These are phyloP conservation scores for Penicillium flavigenum DNA, from an alignment of 495 filamentous ascomycete species.

Conservation along the genomic window DNA sequence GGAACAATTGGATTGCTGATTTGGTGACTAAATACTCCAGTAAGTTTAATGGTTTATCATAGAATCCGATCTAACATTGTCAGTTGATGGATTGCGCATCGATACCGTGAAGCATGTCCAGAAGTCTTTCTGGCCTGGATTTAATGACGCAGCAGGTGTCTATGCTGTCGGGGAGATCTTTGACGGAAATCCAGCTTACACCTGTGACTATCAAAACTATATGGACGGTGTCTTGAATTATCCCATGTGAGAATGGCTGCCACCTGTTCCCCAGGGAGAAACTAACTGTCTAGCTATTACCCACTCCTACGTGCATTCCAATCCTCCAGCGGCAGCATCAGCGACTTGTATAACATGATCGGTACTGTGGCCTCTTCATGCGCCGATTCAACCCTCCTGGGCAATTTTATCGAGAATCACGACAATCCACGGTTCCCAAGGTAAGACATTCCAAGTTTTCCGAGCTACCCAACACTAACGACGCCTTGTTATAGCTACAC, in stretches of 20 bases:
- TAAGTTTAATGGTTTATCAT: conserved; percentile 14
- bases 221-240: conserved; percentile 69
- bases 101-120: conserved; percentile 76
- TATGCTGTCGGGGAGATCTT: conserved; percentile 70
- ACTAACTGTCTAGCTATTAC: conserved; percentile 43
- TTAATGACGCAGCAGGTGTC: conserved; percentile 64
- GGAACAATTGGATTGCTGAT: conserved; percentile 62
- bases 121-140: conserved; percentile 66
- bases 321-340: conserved; percentile 57
- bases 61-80: not conserved
- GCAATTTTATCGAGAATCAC: conserved; percentile 80
- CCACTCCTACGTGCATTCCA: conserved; percentile 61
- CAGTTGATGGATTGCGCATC: conserved; percentile 75
- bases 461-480: not conserved
- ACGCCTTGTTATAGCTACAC: conserved; percentile 41
- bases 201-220: conserved; percentile 63
- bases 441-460: conserved; percentile 19
- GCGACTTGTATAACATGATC: conserved; percentile 58
- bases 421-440: conserved; percentile 68
- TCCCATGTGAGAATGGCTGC: conserved; percentile 32
- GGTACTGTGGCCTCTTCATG: conserved; percentile 54
- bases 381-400: conserved; percentile 61
- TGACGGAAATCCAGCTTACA: conserved; percentile 59
- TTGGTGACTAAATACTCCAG: conserved; percentile 66
- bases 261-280: not conserved